Evolutionary conservation across 2,329 filamentous ascomycete species (phyloP), one percentile per base, ranked within the genome.

Genomic region (Apiospora pterosperma): DNA sequence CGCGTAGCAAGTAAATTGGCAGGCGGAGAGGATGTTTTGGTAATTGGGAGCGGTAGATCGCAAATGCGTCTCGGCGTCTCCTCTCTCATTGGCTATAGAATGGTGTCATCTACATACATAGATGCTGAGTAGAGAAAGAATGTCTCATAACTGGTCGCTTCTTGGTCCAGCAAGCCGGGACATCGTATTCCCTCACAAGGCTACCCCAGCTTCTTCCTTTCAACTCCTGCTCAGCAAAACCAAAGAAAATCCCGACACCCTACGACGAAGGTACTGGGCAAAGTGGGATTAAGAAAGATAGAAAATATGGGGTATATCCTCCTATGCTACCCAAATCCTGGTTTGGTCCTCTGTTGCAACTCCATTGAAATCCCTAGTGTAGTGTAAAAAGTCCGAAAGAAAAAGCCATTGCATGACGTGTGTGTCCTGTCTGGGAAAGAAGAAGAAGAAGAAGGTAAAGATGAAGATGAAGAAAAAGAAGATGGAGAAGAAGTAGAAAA

Each of bases 301-400:
- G 62, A 66, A 66, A 66, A 55, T 21, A 19, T 61, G 63, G 65
- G 65, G 65, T 66, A 66, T 66, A 66, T 66, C 65, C 65, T 64
- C 62, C 65, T 64, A 62, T 62, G 42, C 44, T 28, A 25, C 58
- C n/a, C 28, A 55, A 55, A 55, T 25, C 55, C 14, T 39, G 36
- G 25, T 38, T 19, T 59, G 38, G 44, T 62, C 36, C 28, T 34
- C 55, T 34, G n/a, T n/a, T 36, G n/a, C 31, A 61, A 63, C 61
- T 63, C 61, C 64, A 25, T 63, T 34, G 48, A 55, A 55, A 55
- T 55, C 48, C 48, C 48, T 55, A 55, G 48, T 34, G 12, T 34
- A 34, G 48, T n/a, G 34, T 55, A 55, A n/a, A 34, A 34, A 21
- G 14, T n/a, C n/a, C n/a, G n/a, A 12, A 11, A 55, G 25, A 16